Evolutionary conservation across 2,329 filamentous ascomycete genomes (phyloP), one percentile per base, ranked within the genome.

Genomic region (Colletotrichum shisoi): DNA sequence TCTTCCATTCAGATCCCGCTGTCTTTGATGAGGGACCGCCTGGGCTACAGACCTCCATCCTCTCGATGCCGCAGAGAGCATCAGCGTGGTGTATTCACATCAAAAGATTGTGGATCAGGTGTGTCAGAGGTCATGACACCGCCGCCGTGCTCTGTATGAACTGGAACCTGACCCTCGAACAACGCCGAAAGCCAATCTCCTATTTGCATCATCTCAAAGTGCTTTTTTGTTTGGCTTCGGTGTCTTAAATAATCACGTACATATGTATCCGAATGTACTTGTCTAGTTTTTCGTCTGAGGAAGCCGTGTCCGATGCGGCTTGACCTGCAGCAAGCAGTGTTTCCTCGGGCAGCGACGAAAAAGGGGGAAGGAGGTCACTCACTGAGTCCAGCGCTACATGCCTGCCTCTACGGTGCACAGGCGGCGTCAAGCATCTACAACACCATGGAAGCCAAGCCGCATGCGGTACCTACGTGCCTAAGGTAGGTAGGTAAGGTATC

Each of bases 371-470:
- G 13, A 6, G 37, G 13, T 57, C 40, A 31, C 5, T 31, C 56
- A 24, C 44, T 24, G 44, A 19, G 45, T 15, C 44, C 57, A 27
- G 24, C 24, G 24, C 24, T 27, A 27, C 24, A 31, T 9, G 31
- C 31, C 31, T 34, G 7, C 8, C 31, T 3, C 1, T 9, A 51
- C 48, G 17, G 3, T 21, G 21, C 3, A 21, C 21, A 21, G 24
- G 19, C 15, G 31, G 46, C 15, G 34, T 59, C 64, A 59, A 64
- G 54, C 60, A 40, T 56, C 60, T 56, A 8, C 49, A 31, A 31
- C 27, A 52, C 15, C 15, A 21, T 44, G 39, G 19, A 64, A 46
- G 61, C 64, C 54, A 64, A 46, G 61, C 64, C 54, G 64, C 64
- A 67, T 67, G 64, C 64, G 61, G 64, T 34, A 9, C 31, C 31